Base-by-base conservation (phyloP, 2,329 filamentous ascomycete genomes). In the Exophiala calicioides region DNA sequence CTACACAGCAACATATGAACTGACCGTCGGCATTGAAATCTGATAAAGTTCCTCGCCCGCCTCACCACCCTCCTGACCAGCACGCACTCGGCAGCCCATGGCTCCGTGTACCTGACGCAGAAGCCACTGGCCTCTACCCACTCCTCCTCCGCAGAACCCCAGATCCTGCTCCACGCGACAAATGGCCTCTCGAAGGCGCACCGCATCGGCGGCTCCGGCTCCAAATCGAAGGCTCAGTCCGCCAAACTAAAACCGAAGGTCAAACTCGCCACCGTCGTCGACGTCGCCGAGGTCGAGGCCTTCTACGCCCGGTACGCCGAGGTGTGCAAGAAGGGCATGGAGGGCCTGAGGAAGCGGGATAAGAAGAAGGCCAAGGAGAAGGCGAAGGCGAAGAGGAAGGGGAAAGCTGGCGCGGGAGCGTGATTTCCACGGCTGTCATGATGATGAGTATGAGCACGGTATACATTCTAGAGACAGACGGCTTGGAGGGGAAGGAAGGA, bases 301-400 rank as follows among this genome's bases (percentile, higher is more conserved):
- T 98, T 98, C 64, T 98, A 90, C 66, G 72, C 75, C 21, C 78
- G 81, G 40, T 98, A 97, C 71, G 90, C 90, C 16, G 93, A 97
- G 58, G 78, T 90, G 3, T 96, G 90, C 71, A 96, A 95, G 73
- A 74, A 78, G 0, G 89, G 90, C 4, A 96, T 97, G 90, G 77
- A 80, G 37, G 84, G 85, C 5, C 65, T 98, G 70, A 97, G 95
- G 80, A 95, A 95, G 65, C 79, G 93, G 58, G 91, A 97, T 70
- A 80, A 90, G 63, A 95, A 86, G 68, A 91, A 88, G 77, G 83
- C 84, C 58, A 87, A 86, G 71, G 81, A 80, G 73, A 83, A 86
- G 59, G 86, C 86, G 66, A 88, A 86, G 55, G 88, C 85, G 72
- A 82, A 77, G 67, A 77, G 73, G 59, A 81, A 77, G 71, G 86